phyloP scores from a whole-genome alignment of 2,329 filamentous ascomycete species.

The Truncatella angustata region DNA sequence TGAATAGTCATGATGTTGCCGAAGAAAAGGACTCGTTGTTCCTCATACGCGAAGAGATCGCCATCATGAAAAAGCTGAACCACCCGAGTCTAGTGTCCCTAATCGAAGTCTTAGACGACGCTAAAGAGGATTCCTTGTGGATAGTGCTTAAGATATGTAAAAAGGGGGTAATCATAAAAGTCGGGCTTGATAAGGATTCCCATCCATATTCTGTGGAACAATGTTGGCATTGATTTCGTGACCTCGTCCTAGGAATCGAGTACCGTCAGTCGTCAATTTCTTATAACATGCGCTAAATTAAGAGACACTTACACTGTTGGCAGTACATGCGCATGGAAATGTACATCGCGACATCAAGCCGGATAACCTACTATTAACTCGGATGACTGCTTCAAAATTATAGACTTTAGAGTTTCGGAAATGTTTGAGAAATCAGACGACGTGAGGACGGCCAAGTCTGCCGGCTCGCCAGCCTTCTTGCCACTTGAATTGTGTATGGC shows the following conservation, averaged over 20 bases:
- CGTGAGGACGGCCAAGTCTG: slow-evolving; percentile 91
- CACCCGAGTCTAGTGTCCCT: slow-evolving; percentile 92
- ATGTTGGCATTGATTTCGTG: slow-evolving; percentile 90
- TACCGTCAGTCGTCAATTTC: slow-evolving; percentile 61
- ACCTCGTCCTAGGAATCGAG: slow-evolving; percentile 91
- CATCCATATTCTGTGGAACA: slow-evolving; percentile 79
- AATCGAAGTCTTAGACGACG: slow-evolving; percentile 93
- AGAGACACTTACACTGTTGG: background rate
- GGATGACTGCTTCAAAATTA: slow-evolving; percentile 95
- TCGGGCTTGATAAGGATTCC: slow-evolving; percentile 79
- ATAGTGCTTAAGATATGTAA: slow-evolving; percentile 99
- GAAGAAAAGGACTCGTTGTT: slow-evolving; percentile 72
- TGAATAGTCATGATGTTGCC: slow-evolving; percentile 45
- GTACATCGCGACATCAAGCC: slow-evolving; percentile 98
- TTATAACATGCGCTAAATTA: too few species aligned
- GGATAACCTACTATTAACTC: slow-evolving; percentile 87
- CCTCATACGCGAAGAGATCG: slow-evolving; percentile 92
- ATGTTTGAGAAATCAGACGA: slow-evolving; percentile 86
- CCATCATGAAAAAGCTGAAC: slow-evolving; percentile 98
- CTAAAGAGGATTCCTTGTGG: slow-evolving; percentile 91
- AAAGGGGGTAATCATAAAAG: slow-evolving; percentile 95
- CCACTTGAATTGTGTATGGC: slow-evolving; percentile 88
- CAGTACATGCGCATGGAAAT: slow-evolving; percentile 89
- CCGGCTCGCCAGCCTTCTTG: slow-evolving; percentile 91
- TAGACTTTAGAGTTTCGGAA: slow-evolving; percentile 98